A percentile compares a stretch with the other conserved stretches of the same genome.
Evolutionary conservation across 139 green algal species (phyloP).

Genomic region (Picocystis salinarum): DNA sequence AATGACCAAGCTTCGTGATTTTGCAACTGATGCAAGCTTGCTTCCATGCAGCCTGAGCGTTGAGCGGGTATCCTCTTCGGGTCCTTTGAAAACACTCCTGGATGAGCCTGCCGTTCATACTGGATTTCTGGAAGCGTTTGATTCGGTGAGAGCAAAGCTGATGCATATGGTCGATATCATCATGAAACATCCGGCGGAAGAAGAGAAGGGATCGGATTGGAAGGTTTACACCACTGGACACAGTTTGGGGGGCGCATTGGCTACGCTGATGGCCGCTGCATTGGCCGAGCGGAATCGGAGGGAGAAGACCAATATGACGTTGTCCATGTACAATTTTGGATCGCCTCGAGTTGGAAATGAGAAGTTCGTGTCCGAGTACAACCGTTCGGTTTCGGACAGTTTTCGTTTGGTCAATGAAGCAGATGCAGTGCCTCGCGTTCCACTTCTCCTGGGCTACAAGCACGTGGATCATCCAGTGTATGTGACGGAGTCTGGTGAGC

Average conservation of each 20-base stretch:
- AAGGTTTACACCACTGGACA: conserved; percentile 47
- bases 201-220: conserved; percentile 12
- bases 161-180: conserved; percentile 25
- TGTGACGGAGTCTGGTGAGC: too few species aligned
- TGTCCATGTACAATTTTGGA: conserved; percentile 59
- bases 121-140: conserved; percentile 19
- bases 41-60: too few species aligned
- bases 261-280: conserved; percentile 59
- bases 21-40: conserved; percentile 50
- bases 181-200: conserved; percentile 4
- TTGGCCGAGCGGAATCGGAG: conserved; percentile 9
- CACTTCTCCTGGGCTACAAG: conserved; percentile 48
- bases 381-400: conserved; percentile 25
- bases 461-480: conserved; percentile 45
- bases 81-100: too few species aligned
- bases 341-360: conserved; percentile 53
- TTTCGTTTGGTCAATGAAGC: conserved; percentile 48
- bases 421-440: conserved; percentile 35
- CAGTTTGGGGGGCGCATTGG: conserved; percentile 61
- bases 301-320: not conserved
- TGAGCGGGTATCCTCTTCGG: too few species aligned
- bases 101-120: conserved; percentile 13
- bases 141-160: conserved; percentile 14
- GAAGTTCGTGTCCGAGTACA: conserved; percentile 38
- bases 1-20: conserved; percentile 54